A percentile compares a stretch with the other conserved stretches of the same genome.
These are phyloP conservation scores for Nemophila menziesii DNA, from an alignment of 257 asterid species.

Conservation along the genomic window DNA sequence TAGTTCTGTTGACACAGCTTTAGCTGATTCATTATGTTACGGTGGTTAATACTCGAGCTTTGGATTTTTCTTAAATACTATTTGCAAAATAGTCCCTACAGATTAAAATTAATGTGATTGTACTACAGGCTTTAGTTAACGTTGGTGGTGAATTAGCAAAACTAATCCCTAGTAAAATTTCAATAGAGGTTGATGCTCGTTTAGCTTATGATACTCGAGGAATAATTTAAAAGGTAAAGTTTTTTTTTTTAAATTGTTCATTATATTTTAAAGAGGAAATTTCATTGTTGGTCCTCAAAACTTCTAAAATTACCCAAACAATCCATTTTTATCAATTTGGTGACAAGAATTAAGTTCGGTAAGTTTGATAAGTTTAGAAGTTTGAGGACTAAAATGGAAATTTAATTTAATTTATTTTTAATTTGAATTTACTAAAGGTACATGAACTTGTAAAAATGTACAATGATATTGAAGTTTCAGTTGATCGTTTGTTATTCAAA, in stretches of 20 bases:
- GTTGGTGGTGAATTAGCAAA: slow-evolving; percentile 85
- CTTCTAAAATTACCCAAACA: too few relatives aligned
- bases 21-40: slow-evolving; percentile 70
- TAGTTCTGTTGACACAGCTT: slow-evolving; percentile 89
- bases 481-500: slow-evolving; percentile 70
- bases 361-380: too few relatives aligned
- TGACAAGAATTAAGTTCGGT: too few relatives aligned
- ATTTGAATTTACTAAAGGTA: slow-evolving; percentile 34
- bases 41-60: slow-evolving; percentile 51
- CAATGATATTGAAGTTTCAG: slow-evolving; percentile 49
- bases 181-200: slow-evolving; percentile 97
- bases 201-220: slow-evolving; percentile 80
- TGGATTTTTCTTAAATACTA: slow-evolving; percentile 30
- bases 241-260: too few relatives aligned
- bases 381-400: too few relatives aligned
- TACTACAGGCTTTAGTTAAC: slow-evolving; percentile 69
- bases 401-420: too few relatives aligned
- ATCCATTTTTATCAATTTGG: too few relatives aligned
- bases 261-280: too few relatives aligned
- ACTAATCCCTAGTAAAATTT: slow-evolving; percentile 96
- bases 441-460: slow-evolving; percentile 69
- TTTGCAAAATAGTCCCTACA: too few relatives aligned
- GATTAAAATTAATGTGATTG: too few relatives aligned
- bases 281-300: not conserved
- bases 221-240: slow-evolving; percentile 56